Evolutionary conservation across 1,284 basidiomycete species (phyloP), one percentile per base, ranked within the genome.

Genomic region (Ustilago hordei): DNA sequence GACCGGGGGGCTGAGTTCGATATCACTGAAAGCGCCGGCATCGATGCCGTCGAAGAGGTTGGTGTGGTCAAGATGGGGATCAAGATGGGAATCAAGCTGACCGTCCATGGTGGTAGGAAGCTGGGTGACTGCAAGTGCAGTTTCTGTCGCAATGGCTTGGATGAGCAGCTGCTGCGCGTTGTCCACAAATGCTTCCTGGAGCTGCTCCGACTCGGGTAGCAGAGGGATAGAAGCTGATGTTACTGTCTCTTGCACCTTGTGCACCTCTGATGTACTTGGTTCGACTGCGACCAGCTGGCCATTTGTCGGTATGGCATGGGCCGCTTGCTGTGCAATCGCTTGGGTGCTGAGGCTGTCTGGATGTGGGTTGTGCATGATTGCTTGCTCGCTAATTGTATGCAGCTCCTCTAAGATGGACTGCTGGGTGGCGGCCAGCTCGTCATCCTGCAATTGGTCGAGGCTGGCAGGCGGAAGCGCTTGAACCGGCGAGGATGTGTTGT

Each of bases 401-500:
- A 78, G 60, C 50, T 78, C 75, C 54, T 78, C 64, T 28, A 78
- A 56, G 2, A 78, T 62, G 23, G 75, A 75, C 19, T 64, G 70
- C 55, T 74, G 71, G 12, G 75, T 78, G 23, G 69, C 66, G 45
- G 71, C 70, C 6, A 70, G 32, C 12, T 74, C 65, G 35, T 78
- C 75, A 3, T 72, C 69, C 5, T 17, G 34, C 17, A 45, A 36
- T 23, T 47, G 50, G 39, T 64, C 48, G 35, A 32, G 34, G n/a
- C 23, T 23, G 34, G 1, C 34, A 2, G 31, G 13, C 13, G 62
- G 23, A 45, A 35, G n/a, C 39, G 60, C 60, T 32, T 43, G 52
- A 56, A 52, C 55, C 38, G 28, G n/a, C 36, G 35, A 8, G 17
- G 54, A 12, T 2, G 57, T 15, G 1, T 28, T 45, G 11, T 36